A percentile compares a stretch with the other conserved stretches of the same genome.
phyloP scores from a whole-genome alignment of 768 basidiomycete genomes.

The Mycena maculata region DNA sequence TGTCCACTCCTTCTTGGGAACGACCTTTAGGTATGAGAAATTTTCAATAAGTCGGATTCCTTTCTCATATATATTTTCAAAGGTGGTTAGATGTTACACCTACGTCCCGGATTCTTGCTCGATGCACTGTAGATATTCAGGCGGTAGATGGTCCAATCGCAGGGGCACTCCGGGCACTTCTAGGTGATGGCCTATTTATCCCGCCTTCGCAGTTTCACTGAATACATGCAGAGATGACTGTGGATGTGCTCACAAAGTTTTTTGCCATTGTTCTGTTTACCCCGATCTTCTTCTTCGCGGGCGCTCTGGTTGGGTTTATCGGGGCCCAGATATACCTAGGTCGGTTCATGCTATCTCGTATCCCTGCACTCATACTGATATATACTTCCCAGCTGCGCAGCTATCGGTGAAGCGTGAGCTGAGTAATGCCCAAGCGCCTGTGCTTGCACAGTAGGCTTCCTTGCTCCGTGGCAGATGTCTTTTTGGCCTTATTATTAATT shows the following conservation, averaged over 20 bases:
- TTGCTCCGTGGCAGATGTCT: conserved; percentile 38
- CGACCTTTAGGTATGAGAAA: conserved; percentile 65
- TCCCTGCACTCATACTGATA: neutral
- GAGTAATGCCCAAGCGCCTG: conserved; percentile 53
- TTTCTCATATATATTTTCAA: neutral
- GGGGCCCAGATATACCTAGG: conserved; percentile 61
- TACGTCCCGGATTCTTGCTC: conserved; percentile 67
- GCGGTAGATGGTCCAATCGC: conserved; percentile 62
- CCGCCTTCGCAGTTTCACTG: conserved; percentile 43
- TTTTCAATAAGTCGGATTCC: neutral
- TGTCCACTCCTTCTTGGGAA: conserved; percentile 64
- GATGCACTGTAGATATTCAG: conserved; percentile 76
- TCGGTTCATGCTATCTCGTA: neutral
- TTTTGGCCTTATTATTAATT: conserved; percentile 32
- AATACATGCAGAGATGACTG: conserved; percentile 33
- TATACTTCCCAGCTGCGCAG: conserved; percentile 48
- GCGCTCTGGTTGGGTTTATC: conserved; percentile 52
- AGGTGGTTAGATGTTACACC: conserved; percentile 65
- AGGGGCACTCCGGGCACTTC: conserved; percentile 35
- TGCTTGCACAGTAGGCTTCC: conserved; percentile 54
- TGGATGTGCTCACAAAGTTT: conserved; percentile 55
- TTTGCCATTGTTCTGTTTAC: conserved; percentile 56
- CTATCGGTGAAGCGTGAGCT: conserved; percentile 61
- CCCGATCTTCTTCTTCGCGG: conserved; percentile 55
- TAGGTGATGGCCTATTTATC: conserved; percentile 45